A percentile compares a stretch with the other conserved stretches of the same genome.
Conservation (phyloP, 805 yeast species). For the Cephaloascus albidus region DNA sequence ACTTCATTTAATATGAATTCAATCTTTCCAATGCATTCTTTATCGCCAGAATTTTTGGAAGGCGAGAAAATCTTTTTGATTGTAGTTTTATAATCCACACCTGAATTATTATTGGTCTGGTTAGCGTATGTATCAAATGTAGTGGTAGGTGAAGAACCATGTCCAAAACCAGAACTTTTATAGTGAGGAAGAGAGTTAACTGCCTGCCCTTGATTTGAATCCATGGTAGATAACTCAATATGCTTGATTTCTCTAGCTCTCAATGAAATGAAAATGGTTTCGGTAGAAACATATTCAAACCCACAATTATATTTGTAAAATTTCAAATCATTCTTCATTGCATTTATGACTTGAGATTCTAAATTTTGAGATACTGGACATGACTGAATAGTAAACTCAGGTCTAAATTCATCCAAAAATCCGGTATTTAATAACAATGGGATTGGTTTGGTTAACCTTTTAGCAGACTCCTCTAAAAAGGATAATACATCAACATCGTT, state of each 20-base stretch:
- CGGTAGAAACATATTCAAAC: constrained; percentile 8
- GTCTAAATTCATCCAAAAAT: constrained; percentile 33
- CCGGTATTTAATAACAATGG: constrained; percentile 25
- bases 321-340: constrained; percentile 46
- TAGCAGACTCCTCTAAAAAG: too few species aligned
- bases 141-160: neutral
- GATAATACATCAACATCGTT: neutral
- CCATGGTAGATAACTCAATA: constrained; percentile 18
- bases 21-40: constrained; percentile 14
- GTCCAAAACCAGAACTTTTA: constrained; percentile 1
- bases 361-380: constrained; percentile 42
- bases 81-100: constrained; percentile 20
- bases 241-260: constrained; percentile 27
- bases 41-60: constrained; percentile 20
- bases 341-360: constrained; percentile 34
- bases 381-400: constrained; percentile 39
- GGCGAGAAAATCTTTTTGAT: constrained; percentile 27
- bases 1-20: constrained; percentile 20
- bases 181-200: constrained; percentile 2
- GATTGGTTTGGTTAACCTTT: constrained; percentile 7
- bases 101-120: constrained; percentile 1
- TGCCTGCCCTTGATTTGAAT: constrained; percentile 6
- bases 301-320: constrained; percentile 27
- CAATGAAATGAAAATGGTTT: constrained; percentile 20
- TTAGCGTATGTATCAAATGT: neutral